Base-by-base conservation (phyloP, 345 rosid species). In the Euphorbia lathyris region DNA sequence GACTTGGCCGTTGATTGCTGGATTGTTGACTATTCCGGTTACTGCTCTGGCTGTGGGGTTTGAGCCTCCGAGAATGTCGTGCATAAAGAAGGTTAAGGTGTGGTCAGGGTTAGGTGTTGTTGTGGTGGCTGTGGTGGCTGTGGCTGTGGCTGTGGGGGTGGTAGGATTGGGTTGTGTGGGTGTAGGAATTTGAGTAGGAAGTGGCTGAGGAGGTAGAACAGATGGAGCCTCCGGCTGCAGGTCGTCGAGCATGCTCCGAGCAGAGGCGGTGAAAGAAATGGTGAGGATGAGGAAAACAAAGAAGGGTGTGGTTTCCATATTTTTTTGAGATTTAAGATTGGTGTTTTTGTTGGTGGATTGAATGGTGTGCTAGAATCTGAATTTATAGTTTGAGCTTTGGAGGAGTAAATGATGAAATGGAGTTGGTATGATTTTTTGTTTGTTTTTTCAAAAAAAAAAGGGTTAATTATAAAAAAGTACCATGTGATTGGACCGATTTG, bases 1-100 rank as follows among this genome's bases (percentile, higher is more conserved):
- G 48, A 91, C 82, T 67, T 88, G 97, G 7, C 93, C 93, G 2
- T 69, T 84, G 65, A 84, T 70, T 5, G 95, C 90, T 0, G 92
- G 86, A 65, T 89, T 93, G 55, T 81, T 73, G 1, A 89, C 92
- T 0, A 93, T 70, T 55, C 96, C 94, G 0, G 94, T 91, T 20
- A 93, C 92, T 0, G 96, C 90, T 75, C 78, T 72, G 9, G 96
- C 92, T 0, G 89, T 76, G 8, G 97, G 96, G 72, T 86, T 89
- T 12, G 92, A 84, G 17, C 96, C 96, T 0, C 92, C 90, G 1
- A 89, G 83, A 63, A 93, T 85, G 74, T 93, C 98, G 19, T 90
- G 95, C 91, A 88, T 87, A 80, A 77, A 91, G 86, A 93, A 91
- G 55, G 77, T 74, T 26, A 71, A 59, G 27, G 63, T 19, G 27